Conservation (phyloP, 2,329 filamentous ascomycete species). For the Aspergillus spinulosporus region DNA sequence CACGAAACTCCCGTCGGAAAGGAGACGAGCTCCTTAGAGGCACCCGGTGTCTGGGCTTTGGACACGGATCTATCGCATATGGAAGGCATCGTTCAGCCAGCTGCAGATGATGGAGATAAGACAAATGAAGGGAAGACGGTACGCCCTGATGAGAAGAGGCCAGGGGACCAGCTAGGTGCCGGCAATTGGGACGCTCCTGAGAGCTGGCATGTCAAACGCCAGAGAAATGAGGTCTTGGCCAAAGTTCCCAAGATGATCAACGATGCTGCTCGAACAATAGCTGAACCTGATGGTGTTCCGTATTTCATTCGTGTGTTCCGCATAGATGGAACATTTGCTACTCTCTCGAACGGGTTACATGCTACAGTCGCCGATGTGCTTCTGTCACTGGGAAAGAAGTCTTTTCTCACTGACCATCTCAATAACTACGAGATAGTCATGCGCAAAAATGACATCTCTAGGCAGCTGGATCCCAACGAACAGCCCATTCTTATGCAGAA, state of each 20-base stretch:
- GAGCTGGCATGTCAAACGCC: constrained; percentile 87
- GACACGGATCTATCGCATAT: constrained; percentile 89
- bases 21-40: constrained; percentile 47
- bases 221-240: constrained; percentile 40
- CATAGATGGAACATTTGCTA: constrained; percentile 90
- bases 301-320: constrained; percentile 97
- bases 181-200: constrained; percentile 90
- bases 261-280: constrained; percentile 67
- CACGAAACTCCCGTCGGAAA: constrained; percentile 29
- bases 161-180: constrained; percentile 32
- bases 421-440: constrained; percentile 96
- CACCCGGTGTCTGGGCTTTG: constrained; percentile 69
- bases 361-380: constrained; percentile 85
- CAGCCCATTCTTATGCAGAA: constrained; percentile 90
- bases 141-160: constrained; percentile 31
- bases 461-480: constrained; percentile 76
- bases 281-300: constrained; percentile 71
- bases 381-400: constrained; percentile 89
- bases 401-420: constrained; percentile 82
- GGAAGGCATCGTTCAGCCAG: constrained; percentile 82
- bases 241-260: constrained; percentile 55
- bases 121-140: constrained; percentile 34
- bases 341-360: constrained; percentile 79
- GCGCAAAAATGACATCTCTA: constrained; percentile 85
- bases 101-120: constrained; percentile 61